Percentiles rank a stretch among this genome's conserved stretches.
These are phyloP conservation scores for Phallus indusiatus DNA, from an alignment of 768 basidiomycete genomes.

Conservation along the genomic window DNA sequence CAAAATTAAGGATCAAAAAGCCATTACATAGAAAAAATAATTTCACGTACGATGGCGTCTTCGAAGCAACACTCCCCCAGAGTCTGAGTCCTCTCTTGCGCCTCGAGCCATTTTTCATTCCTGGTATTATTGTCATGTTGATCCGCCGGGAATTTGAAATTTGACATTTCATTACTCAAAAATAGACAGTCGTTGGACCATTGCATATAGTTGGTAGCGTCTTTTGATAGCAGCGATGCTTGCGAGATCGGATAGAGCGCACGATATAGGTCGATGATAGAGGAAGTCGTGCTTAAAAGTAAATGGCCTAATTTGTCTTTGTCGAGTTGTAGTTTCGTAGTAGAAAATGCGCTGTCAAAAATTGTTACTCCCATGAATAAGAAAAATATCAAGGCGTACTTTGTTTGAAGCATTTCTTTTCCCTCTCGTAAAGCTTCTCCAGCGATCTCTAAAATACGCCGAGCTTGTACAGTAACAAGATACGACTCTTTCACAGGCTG, in stretches of 20 bases:
- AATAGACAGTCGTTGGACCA: conserved; percentile 79
- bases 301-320: conserved; percentile 30
- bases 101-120: conserved; percentile 43
- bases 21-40: not conserved
- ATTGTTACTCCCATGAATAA: not conserved
- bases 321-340: not conserved
- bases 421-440: conserved; percentile 61
- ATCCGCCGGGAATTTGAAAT: conserved; percentile 21
- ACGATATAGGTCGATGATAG: conserved; percentile 69
- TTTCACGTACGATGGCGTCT: conserved; percentile 50
- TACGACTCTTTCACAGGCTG: conserved; percentile 39
- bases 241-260: conserved; percentile 68
- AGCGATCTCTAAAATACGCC: conserved; percentile 44
- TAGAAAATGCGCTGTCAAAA: conserved; percentile 11
- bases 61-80: conserved; percentile 65
- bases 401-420: conserved; percentile 48
- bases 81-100: conserved; percentile 38
- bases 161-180: conserved; percentile 44
- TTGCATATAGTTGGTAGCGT: conserved; percentile 51
- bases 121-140: conserved; percentile 11
- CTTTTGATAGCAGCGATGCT: conserved; percentile 32
- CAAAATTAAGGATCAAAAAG: not conserved
- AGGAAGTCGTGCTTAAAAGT: conserved; percentile 50
- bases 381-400: conserved; percentile 15
- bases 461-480: conserved; percentile 47